phyloP scores from a whole-genome alignment of 2,329 filamentous ascomycete species.

The Colletotrichum nymphaeae region DNA sequence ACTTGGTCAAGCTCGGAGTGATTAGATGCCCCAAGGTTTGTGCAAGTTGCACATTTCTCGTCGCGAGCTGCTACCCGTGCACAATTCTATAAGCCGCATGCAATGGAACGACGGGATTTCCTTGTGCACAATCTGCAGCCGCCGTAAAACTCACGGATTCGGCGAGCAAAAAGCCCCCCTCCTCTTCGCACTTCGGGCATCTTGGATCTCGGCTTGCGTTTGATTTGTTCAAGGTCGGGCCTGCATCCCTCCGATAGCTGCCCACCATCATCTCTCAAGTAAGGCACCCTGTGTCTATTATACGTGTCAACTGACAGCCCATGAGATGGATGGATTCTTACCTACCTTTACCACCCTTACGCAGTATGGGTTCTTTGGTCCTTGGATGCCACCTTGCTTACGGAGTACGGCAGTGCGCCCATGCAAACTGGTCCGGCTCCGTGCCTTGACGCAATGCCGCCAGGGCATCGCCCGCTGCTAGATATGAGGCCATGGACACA shows the following conservation, averaged over 20 bases:
- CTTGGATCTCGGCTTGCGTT: not conserved
- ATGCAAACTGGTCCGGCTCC: not conserved
- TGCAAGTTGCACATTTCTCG: not conserved
- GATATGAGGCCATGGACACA: not conserved
- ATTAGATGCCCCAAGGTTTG: not conserved
- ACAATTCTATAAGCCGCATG: conserved; percentile 25
- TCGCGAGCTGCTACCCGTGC: not conserved
- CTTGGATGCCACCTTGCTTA: not conserved
- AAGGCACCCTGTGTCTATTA: conserved; percentile 22
- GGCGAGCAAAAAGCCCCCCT: not conserved
- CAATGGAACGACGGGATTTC: not conserved
- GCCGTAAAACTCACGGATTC: conserved; percentile 14
- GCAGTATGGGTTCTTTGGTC: not conserved
- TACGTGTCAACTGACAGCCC: not conserved
- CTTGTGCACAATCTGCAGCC: conserved; percentile 27
- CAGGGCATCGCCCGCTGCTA: not conserved
- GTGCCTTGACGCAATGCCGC: conserved; percentile 11
- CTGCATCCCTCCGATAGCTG: conserved; percentile 12
- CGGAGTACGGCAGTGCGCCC: not conserved
- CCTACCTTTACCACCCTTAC: not conserved
- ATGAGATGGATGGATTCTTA: not conserved
- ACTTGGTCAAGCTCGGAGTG: not conserved
- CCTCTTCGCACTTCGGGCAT: conserved; percentile 14
- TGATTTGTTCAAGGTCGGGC: conserved; percentile 8
- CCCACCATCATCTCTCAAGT: not conserved